These are phyloP conservation scores for Fusarium azukiicola DNA, from an alignment of 2,329 filamentous ascomycete genomes.

Conservation along the genomic window DNA sequence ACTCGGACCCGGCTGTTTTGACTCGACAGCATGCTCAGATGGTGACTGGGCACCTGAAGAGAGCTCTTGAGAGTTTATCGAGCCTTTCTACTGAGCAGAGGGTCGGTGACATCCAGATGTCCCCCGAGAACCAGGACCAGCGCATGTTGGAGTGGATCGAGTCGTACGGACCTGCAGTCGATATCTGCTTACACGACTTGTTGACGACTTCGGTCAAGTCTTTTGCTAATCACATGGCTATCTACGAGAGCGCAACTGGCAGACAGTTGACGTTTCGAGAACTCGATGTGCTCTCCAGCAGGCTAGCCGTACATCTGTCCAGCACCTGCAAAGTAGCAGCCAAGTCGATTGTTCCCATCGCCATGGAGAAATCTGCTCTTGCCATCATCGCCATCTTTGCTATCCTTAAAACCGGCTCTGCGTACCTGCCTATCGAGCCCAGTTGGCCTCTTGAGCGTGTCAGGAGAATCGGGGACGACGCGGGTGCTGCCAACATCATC, in stretches of 20 bases:
- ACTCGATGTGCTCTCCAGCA: background rate
- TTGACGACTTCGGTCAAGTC: background rate
- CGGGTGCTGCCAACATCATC: background rate
- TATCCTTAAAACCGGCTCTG: background rate
- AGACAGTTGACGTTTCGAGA: background rate
- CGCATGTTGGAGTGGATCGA: background rate
- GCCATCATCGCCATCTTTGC: background rate
- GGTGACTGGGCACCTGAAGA: background rate
- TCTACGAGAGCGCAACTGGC: background rate
- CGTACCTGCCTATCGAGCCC: background rate
- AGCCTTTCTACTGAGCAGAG: background rate
- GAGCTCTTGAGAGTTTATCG: background rate
- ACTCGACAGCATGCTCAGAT: background rate
- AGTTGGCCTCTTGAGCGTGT: slow-evolving; percentile 1
- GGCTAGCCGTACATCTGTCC: background rate
- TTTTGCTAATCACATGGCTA: background rate
- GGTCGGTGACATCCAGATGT: background rate
- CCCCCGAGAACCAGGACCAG: background rate
- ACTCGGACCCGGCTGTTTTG: slow-evolving; percentile 3
- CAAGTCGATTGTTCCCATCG: background rate
- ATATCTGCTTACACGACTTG: background rate
- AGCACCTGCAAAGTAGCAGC: background rate
- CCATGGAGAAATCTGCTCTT: background rate
- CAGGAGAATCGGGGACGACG: background rate
- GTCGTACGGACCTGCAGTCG: slow-evolving; percentile 1